Base-by-base conservation (phyloP, 176 grass and related monocot species). In the Lolium rigidum region DNA sequence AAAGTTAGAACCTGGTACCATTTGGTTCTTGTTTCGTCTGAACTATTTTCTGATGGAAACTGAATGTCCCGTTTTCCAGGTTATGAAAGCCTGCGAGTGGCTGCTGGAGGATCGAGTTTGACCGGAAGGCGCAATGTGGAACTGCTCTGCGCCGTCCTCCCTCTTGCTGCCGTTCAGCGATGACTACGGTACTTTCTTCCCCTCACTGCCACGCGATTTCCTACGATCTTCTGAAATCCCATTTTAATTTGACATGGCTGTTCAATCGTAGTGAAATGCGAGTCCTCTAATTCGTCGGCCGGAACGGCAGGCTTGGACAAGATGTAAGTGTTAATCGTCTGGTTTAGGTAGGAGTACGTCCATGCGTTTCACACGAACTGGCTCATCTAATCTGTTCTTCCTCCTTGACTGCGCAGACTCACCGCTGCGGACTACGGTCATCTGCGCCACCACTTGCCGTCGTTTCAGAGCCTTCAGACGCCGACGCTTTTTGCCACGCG, bases 251-350 rank as follows among this genome's bases (percentile, higher is more conserved):
- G 14, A 60, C 9, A 43, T 26, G 58, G 20, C 6, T 16, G 25
- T 7, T 12, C 35, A 9, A 25, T n/a, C 50, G 85, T 73, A 90
- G 92, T 59, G 73, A 90, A 83, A 63, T 80, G 86, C 15, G 92
- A 93, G 13, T 37, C 62, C 63, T 83, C 88, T 9, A 44, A 21
- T 52, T 85, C 85, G 3, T n/a, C 81, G 2, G 26, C 76, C 14
- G 76, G 50, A 35, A 58, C 68, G 3, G 78, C 79, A 59, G 83
- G 80, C 9, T 60, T 88, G 1, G 86, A 93, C 74, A 80, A 39
- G 52, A 87, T 80, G 92, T 93, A 28, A 86, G 88, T 76, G 20
- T 11, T 25, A 24, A 28, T 15, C 5, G 15, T 31, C 31, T 37
- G 15, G 57, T 59, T 77, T 54, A 16, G 4, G 3, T 46, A 0